Evolutionary conservation across 257 asterid genomes (phyloP).

Genomic region (Jaltomata sinuosa): DNA sequence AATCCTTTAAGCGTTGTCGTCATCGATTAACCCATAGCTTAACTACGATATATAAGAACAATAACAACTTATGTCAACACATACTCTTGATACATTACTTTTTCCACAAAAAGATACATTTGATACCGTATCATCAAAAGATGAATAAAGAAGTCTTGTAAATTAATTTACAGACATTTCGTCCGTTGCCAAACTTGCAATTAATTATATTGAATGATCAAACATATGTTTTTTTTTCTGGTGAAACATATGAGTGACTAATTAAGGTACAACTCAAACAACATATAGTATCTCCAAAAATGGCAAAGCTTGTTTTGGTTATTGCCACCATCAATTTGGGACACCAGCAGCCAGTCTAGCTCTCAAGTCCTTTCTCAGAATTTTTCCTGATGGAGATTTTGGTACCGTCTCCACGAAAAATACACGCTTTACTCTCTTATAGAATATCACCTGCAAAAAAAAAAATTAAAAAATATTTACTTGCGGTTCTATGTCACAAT

Average conservation of each 20-base stretch:
- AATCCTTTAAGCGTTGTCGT: neutral
- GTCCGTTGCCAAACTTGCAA: neutral
- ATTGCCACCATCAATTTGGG: slow-evolving; percentile 6
- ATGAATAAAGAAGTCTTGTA: neutral
- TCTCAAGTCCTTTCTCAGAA: slow-evolving; percentile 84
- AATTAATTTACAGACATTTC: neutral
- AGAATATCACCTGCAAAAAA: slow-evolving; percentile 59
- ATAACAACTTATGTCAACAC: neutral
- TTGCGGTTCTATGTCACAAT: neutral
- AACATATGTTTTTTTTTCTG: neutral
- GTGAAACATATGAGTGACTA: no score
- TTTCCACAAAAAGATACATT: neutral
- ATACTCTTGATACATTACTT: neutral
- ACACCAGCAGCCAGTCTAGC: slow-evolving; percentile 48
- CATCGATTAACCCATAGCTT: neutral
- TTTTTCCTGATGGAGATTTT: slow-evolving; percentile 83
- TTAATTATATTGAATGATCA: neutral
- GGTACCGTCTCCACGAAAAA: slow-evolving; percentile 72
- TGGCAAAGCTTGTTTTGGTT: neutral
- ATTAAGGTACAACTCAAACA: neutral
- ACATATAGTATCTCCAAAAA: neutral
- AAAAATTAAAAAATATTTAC: neutral
- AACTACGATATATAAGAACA: neutral
- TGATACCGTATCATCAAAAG: neutral
- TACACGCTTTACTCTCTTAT: slow-evolving; percentile 70